A percentile compares a stretch with the other conserved stretches of the same genome.
These are phyloP conservation scores for Flammula alnicola DNA, from an alignment of 1,284 basidiomycete genomes.

Conservation along the genomic window DNA sequence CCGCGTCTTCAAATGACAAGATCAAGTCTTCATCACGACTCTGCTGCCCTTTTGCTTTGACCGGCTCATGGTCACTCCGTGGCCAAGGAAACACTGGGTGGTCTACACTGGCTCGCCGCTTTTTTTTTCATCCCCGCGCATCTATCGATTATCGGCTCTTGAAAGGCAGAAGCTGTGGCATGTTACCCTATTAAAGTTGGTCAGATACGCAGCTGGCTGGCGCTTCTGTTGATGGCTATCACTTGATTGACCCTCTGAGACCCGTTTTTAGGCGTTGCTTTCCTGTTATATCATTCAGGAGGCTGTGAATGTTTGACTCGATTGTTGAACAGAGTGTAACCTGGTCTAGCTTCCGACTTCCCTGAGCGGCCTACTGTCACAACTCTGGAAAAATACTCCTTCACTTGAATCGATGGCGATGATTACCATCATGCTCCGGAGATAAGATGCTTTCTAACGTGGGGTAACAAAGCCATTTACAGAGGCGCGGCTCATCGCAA, in stretches of 20 bases:
- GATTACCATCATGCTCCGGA: slow-evolving; percentile 10
- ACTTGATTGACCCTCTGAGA: background rate
- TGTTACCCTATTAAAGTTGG: background rate
- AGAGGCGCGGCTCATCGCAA: background rate
- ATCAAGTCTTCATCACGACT: too few relatives aligned
- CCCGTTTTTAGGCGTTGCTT: background rate
- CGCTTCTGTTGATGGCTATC: slow-evolving; percentile 1
- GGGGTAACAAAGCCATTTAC: background rate
- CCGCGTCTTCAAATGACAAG: too few relatives aligned
- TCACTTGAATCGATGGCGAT: slow-evolving; percentile 7
- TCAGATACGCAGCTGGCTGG: background rate
- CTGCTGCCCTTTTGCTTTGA: too few relatives aligned
- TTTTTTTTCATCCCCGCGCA: slow-evolving; percentile 3
- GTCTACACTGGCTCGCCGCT: slow-evolving; percentile 5
- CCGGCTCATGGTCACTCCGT: too few relatives aligned
- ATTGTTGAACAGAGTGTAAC: slow-evolving; percentile 1
- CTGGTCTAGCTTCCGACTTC: background rate
- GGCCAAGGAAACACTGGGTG: slow-evolving; percentile 2
- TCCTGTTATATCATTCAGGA: background rate
- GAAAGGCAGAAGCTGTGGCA: slow-evolving; percentile 5
- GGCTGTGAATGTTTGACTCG: background rate
- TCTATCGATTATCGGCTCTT: background rate
- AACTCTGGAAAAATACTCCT: background rate
- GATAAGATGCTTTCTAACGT: slow-evolving; percentile 6
- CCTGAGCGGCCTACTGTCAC: background rate